These are phyloP conservation scores for Rhododendron mucronatum DNA, from an alignment of 148 eudicot genomes.

Conservation along the genomic window DNA sequence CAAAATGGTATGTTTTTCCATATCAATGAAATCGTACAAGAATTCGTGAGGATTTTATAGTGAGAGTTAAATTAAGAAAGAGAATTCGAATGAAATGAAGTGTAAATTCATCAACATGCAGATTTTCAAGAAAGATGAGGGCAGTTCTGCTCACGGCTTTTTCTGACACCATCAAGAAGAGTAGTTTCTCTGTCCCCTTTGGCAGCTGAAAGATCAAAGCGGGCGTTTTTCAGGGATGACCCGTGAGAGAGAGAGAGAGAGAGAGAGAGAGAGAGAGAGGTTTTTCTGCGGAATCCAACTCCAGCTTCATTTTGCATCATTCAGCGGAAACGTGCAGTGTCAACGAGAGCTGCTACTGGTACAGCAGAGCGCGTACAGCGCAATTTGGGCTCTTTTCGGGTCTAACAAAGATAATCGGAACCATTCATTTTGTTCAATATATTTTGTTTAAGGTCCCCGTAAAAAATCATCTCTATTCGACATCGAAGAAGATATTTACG, in stretches of 20 bases:
- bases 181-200: constrained; percentile 1
- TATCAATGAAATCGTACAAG: neutral
- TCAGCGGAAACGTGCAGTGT: neutral
- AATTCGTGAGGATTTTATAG: neutral
- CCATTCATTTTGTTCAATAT: too few relatives aligned
- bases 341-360: too few relatives aligned
- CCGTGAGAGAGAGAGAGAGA: constrained; percentile 10
- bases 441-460: too few relatives aligned
- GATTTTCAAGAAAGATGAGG: neutral
- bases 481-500: too few relatives aligned
- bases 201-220: constrained; percentile 6
- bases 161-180: constrained; percentile 15
- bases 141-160: constrained; percentile 18
- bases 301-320: constrained; percentile 17
- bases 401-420: too few relatives aligned
- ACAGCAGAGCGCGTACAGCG: too few relatives aligned
- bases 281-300: constrained; percentile 14
- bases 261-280: neutral
- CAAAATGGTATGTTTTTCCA: neutral
- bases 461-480: too few relatives aligned
- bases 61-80: neutral
- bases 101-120: neutral
- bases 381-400: too few relatives aligned
- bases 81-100: constrained; percentile 1
- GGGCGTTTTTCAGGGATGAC: constrained; percentile 15